Conservation (phyloP, 108 stramenopile genomes). For the Cyclostephanos tholiformis region DNA sequence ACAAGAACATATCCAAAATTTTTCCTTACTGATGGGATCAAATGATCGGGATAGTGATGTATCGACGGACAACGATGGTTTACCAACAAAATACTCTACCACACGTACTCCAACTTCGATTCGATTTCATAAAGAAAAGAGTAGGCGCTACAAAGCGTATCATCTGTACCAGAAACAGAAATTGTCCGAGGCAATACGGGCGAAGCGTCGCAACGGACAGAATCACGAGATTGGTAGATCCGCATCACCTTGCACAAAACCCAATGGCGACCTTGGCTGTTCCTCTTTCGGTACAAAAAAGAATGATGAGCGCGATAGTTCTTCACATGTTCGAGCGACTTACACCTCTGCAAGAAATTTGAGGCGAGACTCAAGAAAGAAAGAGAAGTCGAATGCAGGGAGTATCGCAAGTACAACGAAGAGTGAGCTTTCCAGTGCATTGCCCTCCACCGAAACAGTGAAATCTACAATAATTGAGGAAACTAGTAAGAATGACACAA, state of each 20-base stretch:
- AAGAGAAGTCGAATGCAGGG: constrained; percentile 4
- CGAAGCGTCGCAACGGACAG: not conserved
- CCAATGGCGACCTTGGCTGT: not conserved
- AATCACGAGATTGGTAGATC: not conserved
- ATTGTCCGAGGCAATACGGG: not conserved
- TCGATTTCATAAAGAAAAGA: not conserved
- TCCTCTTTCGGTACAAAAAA: not conserved
- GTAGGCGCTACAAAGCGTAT: constrained; percentile 10
- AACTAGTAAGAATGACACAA: not conserved
- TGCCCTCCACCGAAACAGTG: not conserved
- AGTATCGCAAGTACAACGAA: not conserved
- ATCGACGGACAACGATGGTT: not conserved
- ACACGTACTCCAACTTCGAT: not conserved
- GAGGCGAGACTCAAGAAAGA: constrained; percentile 29
- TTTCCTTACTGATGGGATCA: not conserved
- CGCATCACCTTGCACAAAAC: not conserved
- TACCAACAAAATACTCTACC: not conserved
- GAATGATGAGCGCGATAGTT: not conserved
- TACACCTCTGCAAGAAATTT: constrained; percentile 12
- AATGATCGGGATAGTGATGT: not conserved
- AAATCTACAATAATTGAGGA: not conserved
- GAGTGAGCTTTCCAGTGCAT: not conserved
- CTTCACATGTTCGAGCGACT: not conserved
- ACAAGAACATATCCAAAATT: not conserved
- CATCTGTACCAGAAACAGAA: not conserved